Evolutionary conservation across 2,329 filamentous ascomycete genomes (phyloP), one percentile per base, ranked within the genome.

Genomic region (Cadophora gregata): DNA sequence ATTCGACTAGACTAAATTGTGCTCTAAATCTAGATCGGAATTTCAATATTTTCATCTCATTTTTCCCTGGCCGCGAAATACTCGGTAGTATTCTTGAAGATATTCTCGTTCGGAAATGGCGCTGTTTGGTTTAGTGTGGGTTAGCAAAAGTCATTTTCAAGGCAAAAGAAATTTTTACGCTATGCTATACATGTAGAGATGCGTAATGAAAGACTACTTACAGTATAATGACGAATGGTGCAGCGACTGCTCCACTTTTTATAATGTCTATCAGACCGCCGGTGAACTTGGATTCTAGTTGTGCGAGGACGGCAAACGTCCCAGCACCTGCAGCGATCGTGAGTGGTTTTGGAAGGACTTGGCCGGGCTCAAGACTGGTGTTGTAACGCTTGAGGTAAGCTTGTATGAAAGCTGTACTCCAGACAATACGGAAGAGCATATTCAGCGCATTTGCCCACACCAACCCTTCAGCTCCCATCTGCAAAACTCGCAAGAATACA

Each of bases 391-490:
- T 73, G 67, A 96, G 89, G 77, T 89, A 96, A 0, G 77, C 72
- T 38, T 78, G 80, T 65, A 97, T 91, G 76, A 97, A 99, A 53
- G 77, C 75, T 21, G 81, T 79, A 74, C 93, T 96, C 92, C 93
- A 99, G 8, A 87, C 68, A 65, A 97, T 96, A 68, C 96, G 87
- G 73, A 95, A 87, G 0, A 81, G 80, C 94, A 99, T 97, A 77
- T 97, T 98, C 73, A 97, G 87, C 55, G 87, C 89, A 77, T 98
- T 99, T 61, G 94, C 94, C 71, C 87, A 85, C 0, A 99, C 93
- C 51, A 99, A 81, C 0, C 96, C 96, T 50, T 85, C 82, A 0
- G 93, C 94, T 0, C 93, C 96, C 68, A 92, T 80, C 8, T 84
- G 82, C 27, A 91, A 78, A 10, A 93, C 79, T n/a, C 84, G 81